Evolutionary conservation across 192 early-diverging fungal genomes (phyloP).

Genomic region (Dissophora ornata): DNA sequence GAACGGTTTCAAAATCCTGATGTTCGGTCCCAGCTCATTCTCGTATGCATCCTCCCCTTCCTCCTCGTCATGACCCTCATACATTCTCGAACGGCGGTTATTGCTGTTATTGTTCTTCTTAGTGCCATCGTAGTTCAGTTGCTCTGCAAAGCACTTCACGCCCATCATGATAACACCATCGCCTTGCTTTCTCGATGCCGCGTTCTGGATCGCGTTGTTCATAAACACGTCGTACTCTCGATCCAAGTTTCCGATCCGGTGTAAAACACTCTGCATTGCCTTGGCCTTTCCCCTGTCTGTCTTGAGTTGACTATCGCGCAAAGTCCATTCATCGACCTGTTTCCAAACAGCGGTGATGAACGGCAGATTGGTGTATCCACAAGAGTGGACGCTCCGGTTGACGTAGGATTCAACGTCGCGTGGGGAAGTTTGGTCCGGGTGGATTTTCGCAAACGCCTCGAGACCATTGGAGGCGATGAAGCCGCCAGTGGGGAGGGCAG

Average conservation of each 20-base stretch:
- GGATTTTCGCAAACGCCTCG: slow-evolving; percentile 80
- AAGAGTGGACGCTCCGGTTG: slow-evolving; percentile 70
- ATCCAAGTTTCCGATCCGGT: slow-evolving; percentile 53
- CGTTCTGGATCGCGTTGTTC: slow-evolving; percentile 71
- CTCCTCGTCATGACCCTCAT: slow-evolving; percentile 50
- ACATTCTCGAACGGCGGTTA: not conserved
- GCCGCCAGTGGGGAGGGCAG: slow-evolving; percentile 93
- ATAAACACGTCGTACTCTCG: slow-evolving; percentile 58
- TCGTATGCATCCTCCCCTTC: slow-evolving; percentile 39
- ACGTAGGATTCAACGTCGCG: slow-evolving; percentile 64
- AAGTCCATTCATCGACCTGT: slow-evolving; percentile 26
- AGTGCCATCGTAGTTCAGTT: slow-evolving; percentile 9
- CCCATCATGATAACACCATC: slow-evolving; percentile 74
- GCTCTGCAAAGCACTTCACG: slow-evolving; percentile 66
- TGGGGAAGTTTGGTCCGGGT: slow-evolving; percentile 25
- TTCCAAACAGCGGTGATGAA: slow-evolving; percentile 72
- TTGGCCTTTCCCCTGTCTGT: slow-evolving; percentile 26
- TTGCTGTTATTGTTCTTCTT: slow-evolving; percentile 1
- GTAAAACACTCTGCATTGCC: slow-evolving; percentile 47
- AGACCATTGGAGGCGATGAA: slow-evolving; percentile 94
- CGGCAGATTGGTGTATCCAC: slow-evolving; percentile 75
- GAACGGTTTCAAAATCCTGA: slow-evolving; percentile 54
- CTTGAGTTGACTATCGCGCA: slow-evolving; percentile 23
- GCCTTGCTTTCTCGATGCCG: slow-evolving; percentile 77
- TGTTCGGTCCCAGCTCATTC: slow-evolving; percentile 38